Base-by-base conservation (phyloP, 2,329 filamentous ascomycete genomes). In the Thermoascus crustaceus region DNA sequence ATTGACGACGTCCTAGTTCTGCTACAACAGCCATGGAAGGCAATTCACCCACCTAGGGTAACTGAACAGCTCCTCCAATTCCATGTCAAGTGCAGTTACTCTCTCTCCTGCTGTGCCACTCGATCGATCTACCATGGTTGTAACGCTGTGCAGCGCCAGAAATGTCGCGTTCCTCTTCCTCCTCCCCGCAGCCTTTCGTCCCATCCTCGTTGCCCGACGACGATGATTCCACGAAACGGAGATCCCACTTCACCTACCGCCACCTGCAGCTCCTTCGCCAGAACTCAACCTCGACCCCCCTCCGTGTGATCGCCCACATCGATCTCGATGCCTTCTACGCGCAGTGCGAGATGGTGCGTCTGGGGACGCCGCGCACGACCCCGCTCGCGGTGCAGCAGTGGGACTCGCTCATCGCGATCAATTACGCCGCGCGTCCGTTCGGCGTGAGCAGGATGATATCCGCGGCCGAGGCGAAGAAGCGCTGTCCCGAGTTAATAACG, bases 291-390 rank as follows among this genome's bases (percentile, higher is more conserved):
- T 76, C 78, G 6, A 86, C 78, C 33, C 89, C 89, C 1, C 71
- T 98, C 22, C 80, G 91, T 30, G 83, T 93, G 18, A 78, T 95
- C 48, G 85, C 86, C 5, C 88, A 95, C 58, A 78, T 96, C 44
- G 91, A 98, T 53, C 78, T 98, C 40, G 91, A 98, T 73, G 89
- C 89, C 24, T 98, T 98, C 63, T 98, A 98, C 59, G 83, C 84
- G 3, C 91, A 98, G 67, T 95, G 87, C 56, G 91, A 98, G 64
- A 93, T 88, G 74, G 79, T 94, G 7, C 78, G 91, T 5, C 71
- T 96, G 29, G 80, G 79, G 8, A 67, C 84, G 7, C 68, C 81
- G 9, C 79, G 85, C 42, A 76, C 86, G 38, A 75, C 79, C 45
- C 91, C 91, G 7, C 73, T 98, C 16, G 91, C 87, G 1, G 91